Percentiles rank a stretch among this genome's conserved stretches.
These are phyloP conservation scores for Solanum piurae DNA, from an alignment of 257 asterid species.

Conservation along the genomic window DNA sequence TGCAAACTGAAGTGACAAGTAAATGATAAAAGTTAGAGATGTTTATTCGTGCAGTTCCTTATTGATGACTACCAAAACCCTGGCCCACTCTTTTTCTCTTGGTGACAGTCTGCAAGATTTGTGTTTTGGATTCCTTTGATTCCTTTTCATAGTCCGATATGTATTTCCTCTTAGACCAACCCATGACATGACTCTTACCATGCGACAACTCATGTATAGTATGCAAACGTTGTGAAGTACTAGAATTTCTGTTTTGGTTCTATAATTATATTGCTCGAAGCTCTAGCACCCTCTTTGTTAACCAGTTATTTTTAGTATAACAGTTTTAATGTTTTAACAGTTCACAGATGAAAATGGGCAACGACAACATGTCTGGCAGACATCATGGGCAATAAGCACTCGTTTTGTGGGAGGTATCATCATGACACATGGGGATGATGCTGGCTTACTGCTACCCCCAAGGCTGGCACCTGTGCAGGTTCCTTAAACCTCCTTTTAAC, in stretches of 20 bases:
- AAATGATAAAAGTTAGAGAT: not conserved
- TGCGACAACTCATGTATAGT: not conserved
- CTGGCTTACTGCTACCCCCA: conserved; percentile 92
- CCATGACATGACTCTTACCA: not conserved
- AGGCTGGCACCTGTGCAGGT: conserved; percentile 93
- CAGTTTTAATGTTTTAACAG: conserved; percentile 24
- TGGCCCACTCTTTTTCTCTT: not conserved
- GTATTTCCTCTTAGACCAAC: not conserved
- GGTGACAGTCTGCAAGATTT: not conserved
- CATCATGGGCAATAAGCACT: conserved; percentile 98
- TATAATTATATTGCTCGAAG: not conserved
- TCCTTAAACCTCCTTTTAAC: conserved; percentile 4
- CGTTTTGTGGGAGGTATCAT: conserved; percentile 94
- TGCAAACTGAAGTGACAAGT: not conserved
- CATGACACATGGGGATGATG: conserved; percentile 97
- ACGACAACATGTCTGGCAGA: conserved; percentile 96
- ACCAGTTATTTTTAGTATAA: not conserved
- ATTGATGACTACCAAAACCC: not conserved
- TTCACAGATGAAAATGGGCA: conserved; percentile 91
- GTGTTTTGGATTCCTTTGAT: not conserved
- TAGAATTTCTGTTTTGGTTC: not conserved
- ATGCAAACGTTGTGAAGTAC: not conserved
- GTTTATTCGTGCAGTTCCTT: not conserved
- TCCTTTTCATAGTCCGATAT: not conserved
- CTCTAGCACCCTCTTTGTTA: not conserved